Evolutionary conservation across 2,329 filamentous ascomycete species (phyloP), one percentile per base, ranked within the genome.

Genomic region (Bipolaris zeicola): DNA sequence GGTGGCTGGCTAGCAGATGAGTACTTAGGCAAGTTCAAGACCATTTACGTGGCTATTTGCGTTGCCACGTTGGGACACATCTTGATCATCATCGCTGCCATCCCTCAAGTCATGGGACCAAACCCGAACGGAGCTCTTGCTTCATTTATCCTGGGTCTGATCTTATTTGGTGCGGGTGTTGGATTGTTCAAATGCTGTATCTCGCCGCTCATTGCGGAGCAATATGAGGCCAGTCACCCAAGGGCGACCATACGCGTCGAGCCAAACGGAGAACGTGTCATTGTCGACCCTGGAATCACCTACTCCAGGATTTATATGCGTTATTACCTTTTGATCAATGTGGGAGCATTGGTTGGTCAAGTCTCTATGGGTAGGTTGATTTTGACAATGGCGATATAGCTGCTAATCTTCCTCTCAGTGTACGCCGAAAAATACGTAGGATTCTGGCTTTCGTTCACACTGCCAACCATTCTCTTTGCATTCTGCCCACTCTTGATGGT

Each of bases 381-480:
- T 2, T 3, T 5, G 34, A 16, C 14, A 1, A 31, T 3, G 31
- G 14, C n/a, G 1, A 4, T 28, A 10, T 7, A 20, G 6, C 13
- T 45, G 36, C 42, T 55, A 4, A 55, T 26, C 14, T 41, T 1
- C 3, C 14, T 18, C 5, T 14, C 2, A 55, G 86, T 89, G 7
- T 91, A 89, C 67, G 84, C 87, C 1, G 89, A 91, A 73, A 88
- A 89, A 69, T 90, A 89, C 57, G 83, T 90, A 45, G 88, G 88
- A 5, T 91, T 90, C 78, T 91, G 87, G 86, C 80, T 90, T 14
- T 82, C 88, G 0, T 91, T 82, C 76, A 76, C 87, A 10, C 80
- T 90, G 6, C 88, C 88, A 3, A 90, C 88, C 0, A 69, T 79
- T 31, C 76, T 90, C 62, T 88, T 89, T 77, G 76, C 83, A 13